Conservation (phyloP, 208 protist genomes). For the Naegleria lovaniensis region DNA sequence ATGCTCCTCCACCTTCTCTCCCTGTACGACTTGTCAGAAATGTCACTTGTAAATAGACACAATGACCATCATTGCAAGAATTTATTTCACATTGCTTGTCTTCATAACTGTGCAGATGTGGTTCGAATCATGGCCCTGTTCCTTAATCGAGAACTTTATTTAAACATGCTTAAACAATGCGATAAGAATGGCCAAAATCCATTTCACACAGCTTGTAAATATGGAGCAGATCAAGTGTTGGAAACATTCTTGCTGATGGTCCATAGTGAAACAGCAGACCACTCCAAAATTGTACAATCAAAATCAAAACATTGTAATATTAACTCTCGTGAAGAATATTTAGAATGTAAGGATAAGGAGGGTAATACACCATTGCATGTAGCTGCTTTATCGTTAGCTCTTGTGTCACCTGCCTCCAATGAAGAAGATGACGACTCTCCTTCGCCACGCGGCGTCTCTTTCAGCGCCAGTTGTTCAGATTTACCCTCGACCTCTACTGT, state of each 20-base stretch:
- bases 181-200: not conserved
- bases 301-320: not conserved
- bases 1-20: not conserved
- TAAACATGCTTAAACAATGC: not conserved
- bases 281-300: no score
- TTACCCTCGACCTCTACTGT: no score
- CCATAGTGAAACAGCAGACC: not conserved
- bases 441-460: no score
- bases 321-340: not conserved
- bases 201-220: not conserved
- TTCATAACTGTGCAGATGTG: not conserved
- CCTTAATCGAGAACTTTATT: not conserved
- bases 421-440: not conserved
- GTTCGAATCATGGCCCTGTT: not conserved
- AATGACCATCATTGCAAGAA: not conserved
- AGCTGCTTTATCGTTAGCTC: not conserved
- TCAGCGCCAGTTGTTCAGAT: not conserved
- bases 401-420: not conserved
- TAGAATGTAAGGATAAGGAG: not conserved
- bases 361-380: not conserved
- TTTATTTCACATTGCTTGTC: not conserved
- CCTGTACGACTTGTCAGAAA: not conserved
- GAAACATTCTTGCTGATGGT: not conserved
- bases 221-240: not conserved
- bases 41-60: not conserved